phyloP scores from a whole-genome alignment of 805 yeast species.

The Blastobotrys chiropterorum region DNA sequence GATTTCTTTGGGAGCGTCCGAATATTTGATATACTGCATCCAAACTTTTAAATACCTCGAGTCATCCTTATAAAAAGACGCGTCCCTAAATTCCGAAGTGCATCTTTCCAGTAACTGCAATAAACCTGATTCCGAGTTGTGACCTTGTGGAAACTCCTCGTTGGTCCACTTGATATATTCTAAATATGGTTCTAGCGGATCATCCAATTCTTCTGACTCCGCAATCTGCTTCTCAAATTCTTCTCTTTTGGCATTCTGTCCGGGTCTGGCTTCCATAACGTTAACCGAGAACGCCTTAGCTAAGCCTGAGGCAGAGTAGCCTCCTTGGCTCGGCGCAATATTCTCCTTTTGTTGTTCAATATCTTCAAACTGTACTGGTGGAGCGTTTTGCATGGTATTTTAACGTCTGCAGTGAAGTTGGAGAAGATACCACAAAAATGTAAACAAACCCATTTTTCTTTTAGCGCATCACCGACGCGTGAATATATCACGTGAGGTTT shows the following conservation, averaged over 20 bases:
- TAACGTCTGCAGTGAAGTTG: too few relatives aligned
- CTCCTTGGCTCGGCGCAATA: constrained; percentile 55
- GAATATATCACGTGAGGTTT: too few relatives aligned
- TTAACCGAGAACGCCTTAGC: constrained; percentile 36
- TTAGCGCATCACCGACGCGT: not conserved
- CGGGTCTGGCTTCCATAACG: constrained; percentile 8
- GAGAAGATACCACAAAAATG: too few relatives aligned
- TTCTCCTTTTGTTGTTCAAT: constrained; percentile 55
- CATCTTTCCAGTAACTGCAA: constrained; percentile 62
- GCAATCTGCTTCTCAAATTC: constrained; percentile 46
- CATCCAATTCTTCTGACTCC: constrained; percentile 55
- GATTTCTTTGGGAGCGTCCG: constrained; percentile 64
- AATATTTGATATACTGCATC: constrained; percentile 66
- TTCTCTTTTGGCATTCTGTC: constrained; percentile 34
- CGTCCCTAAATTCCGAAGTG: constrained; percentile 61
- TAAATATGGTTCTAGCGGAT: constrained; percentile 72
- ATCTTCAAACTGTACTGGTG: constrained; percentile 35
- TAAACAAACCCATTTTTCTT: too few relatives aligned
- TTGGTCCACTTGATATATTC: constrained; percentile 72
- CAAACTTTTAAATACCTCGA: constrained; percentile 74
- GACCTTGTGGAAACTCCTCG: constrained; percentile 52
- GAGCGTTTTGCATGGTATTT: too few relatives aligned
- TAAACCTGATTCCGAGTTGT: constrained; percentile 57
- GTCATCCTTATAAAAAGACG: constrained; percentile 68
- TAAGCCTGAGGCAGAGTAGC: constrained; percentile 60